Conservation (phyloP, 2,329 filamentous ascomycete species). For the Nannizziopsis arthrosporioides region DNA sequence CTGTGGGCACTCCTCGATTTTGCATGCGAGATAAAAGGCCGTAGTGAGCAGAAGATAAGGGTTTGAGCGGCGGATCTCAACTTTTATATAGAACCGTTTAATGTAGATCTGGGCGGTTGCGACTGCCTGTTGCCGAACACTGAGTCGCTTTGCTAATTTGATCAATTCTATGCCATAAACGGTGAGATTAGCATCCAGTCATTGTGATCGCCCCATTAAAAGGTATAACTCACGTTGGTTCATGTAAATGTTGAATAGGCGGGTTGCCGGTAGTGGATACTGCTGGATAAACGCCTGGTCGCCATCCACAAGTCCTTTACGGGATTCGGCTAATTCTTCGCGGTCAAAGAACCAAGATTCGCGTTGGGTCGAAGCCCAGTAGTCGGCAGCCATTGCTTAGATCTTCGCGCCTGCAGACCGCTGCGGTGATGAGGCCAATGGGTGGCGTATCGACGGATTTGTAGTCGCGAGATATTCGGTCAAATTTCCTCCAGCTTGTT, state of each 20-base stretch:
- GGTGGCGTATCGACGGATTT: neutral
- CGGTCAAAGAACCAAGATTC: constrained; percentile 84
- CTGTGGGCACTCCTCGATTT: constrained; percentile 95
- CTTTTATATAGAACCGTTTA: constrained; percentile 81
- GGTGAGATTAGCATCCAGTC: neutral
- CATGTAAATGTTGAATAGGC: constrained; percentile 82
- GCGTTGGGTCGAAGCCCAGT: constrained; percentile 89
- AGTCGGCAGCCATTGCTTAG: constrained; percentile 72
- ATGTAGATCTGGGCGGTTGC: constrained; percentile 92
- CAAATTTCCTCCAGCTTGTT: neutral
- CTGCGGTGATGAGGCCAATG: neutral
- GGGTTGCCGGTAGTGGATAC: constrained; percentile 69
- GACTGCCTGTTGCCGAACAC: constrained; percentile 77
- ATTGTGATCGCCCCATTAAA: neutral
- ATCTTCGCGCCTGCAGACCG: neutral
- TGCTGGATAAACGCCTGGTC: constrained; percentile 63
- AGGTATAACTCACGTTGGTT: constrained; percentile 57
- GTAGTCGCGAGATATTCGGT: neutral
- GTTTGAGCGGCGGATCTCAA: constrained; percentile 85
- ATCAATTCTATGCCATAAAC: constrained; percentile 36
- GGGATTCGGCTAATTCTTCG: constrained; percentile 62
- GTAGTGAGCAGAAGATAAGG: constrained; percentile 89
- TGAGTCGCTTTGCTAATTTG: constrained; percentile 72
- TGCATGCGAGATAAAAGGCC: constrained; percentile 86
- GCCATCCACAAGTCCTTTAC: constrained; percentile 64